A percentile compares a stretch with the other conserved stretches of the same genome.
These are phyloP conservation scores for Stephania yunnanensis DNA, from an alignment of 164 flowering plant genomes.

Conservation along the genomic window DNA sequence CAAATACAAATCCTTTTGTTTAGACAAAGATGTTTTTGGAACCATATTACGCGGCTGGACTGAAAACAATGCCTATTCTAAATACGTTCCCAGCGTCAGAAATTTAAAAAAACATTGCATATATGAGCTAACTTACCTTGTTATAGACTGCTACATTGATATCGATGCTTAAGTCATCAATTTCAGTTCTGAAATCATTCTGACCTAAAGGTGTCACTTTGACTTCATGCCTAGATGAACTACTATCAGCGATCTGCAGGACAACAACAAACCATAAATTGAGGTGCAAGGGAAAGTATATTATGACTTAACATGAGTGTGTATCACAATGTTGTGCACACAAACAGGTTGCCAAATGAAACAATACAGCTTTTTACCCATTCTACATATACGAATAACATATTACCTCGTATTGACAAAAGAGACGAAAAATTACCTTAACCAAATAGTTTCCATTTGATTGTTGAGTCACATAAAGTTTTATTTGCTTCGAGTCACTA, in stretches of 20 bases:
- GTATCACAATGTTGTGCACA: neutral
- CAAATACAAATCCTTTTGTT: no score
- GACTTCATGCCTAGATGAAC: conserved; percentile 33
- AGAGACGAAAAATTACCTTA: conserved; percentile 39
- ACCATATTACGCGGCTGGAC: no score
- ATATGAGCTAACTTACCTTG: conserved; percentile 42
- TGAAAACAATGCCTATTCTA: neutral
- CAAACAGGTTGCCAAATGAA: no score
- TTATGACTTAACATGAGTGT: conserved; percentile 4
- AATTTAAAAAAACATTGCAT: conserved; percentile 3
- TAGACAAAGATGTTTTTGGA: no score
- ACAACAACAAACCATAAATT: neutral
- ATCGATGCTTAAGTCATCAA: conserved; percentile 46
- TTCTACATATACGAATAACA: no score
- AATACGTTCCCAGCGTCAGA: neutral
- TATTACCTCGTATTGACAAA: no score
- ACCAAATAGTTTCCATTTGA: conserved; percentile 67
- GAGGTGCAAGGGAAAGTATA: neutral
- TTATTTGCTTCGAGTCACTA: conserved; percentile 31
- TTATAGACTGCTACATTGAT: conserved; percentile 55
- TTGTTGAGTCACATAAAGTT: conserved; percentile 41
- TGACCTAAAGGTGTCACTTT: conserved; percentile 35
- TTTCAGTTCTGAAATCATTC: conserved; percentile 61
- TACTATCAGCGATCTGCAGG: conserved; percentile 43
- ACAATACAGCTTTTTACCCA: no score